These are phyloP conservation scores for Claviceps monticola DNA, from an alignment of 2,329 filamentous ascomycete genomes.

Conservation along the genomic window DNA sequence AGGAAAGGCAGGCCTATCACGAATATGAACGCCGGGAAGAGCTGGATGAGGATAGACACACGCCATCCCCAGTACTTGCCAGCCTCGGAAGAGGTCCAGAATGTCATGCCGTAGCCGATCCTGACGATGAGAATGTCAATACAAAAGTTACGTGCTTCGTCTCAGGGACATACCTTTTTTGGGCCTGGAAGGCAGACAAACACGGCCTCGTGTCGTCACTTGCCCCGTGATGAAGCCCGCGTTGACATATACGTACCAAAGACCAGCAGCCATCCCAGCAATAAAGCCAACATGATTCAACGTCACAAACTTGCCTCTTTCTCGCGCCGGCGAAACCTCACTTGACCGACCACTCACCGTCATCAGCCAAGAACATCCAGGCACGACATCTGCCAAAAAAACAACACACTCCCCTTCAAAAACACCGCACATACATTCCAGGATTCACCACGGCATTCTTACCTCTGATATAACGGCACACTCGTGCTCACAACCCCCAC, in stretches of 20 bases:
- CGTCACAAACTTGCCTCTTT: slow-evolving; percentile 41
- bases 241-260: slow-evolving; percentile 29
- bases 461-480: slow-evolving; percentile 40
- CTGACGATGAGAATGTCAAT: slow-evolving; percentile 16
- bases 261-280: slow-evolving; percentile 36
- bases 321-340: slow-evolving; percentile 38
- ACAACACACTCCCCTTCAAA: background rate
- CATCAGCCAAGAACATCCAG: too few species aligned
- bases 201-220: too few species aligned
- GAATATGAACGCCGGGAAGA: slow-evolving; percentile 37
- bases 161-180: background rate
- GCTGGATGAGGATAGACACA: slow-evolving; percentile 35
- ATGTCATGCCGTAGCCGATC: slow-evolving; percentile 42
- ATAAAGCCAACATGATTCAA: slow-evolving; percentile 47
- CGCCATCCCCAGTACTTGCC: slow-evolving; percentile 39
- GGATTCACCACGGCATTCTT: background rate
- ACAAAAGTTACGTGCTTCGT: background rate
- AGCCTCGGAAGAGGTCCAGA: slow-evolving; percentile 28
- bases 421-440: background rate
- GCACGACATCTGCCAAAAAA: too few species aligned
- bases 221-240: too few species aligned
- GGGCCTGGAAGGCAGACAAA: background rate
- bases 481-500: slow-evolving; percentile 41
- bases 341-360: slow-evolving; percentile 15
- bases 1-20: slow-evolving; percentile 34